A percentile compares a stretch with the other conserved stretches of the same genome.
Conservation (phyloP, 352 stramenopile species). For the Pseudoperonospora humuli region DNA sequence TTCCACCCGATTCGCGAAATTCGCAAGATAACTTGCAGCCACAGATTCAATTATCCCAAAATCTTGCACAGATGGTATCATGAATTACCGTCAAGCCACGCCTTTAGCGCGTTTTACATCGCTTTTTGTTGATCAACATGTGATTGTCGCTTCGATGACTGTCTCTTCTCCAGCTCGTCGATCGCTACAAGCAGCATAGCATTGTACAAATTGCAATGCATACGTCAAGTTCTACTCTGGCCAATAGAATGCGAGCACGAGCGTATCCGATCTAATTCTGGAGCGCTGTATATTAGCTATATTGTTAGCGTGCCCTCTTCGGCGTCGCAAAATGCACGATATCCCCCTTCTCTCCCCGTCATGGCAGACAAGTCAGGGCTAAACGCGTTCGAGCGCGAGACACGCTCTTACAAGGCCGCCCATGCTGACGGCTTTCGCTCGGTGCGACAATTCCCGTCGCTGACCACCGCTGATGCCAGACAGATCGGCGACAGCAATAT, state of each 20-base stretch:
- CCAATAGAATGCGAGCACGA: slow-evolving; percentile 3
- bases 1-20: no score
- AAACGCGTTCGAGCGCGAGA: slow-evolving; percentile 64
- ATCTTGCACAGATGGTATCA: no score
- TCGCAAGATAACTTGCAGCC: not conserved
- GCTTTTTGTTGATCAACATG: no score
- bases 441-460: slow-evolving; percentile 69
- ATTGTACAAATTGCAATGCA: no score
- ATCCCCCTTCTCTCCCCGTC: not conserved
- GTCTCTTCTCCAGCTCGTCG: slow-evolving; percentile 9
- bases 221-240: no score
- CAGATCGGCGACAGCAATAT: slow-evolving; percentile 45
- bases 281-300: not conserved
- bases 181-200: slow-evolving; percentile 1
- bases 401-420: slow-evolving; percentile 68
- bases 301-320: not conserved
- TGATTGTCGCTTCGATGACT: no score
- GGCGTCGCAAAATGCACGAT: not conserved
- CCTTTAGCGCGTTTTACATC: no score
- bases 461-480: slow-evolving; percentile 39
- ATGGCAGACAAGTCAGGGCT: slow-evolving; percentile 45
- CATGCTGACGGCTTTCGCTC: slow-evolving; percentile 68
- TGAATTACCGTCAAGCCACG: no score
- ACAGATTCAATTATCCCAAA: not conserved
- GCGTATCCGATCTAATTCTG: slow-evolving; percentile 12